Base-by-base conservation (phyloP, 192 early-diverging fungal genomes). In the Lobosporangium transversale region DNA sequence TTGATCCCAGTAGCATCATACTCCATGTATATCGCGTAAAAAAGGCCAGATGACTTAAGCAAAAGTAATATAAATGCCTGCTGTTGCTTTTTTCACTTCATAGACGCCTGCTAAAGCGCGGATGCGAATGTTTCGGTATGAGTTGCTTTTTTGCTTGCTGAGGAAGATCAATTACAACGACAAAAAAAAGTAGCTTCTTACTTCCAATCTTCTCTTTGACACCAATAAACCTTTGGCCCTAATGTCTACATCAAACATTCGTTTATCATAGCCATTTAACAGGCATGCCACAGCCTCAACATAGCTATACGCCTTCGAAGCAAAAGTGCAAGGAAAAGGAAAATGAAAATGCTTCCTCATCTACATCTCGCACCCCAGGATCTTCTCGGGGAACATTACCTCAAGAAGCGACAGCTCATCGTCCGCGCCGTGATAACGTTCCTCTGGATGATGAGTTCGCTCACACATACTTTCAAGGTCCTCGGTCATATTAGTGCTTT, bases 401-500 rank as follows among this genome's bases (percentile, higher is more conserved):
- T 12, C 40, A 31, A 32, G 62, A 35, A 2, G 17, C 24, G 24
- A 29, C 64, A 11, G 0, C 37, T 36, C 12, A 50, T 31, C 12
- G 42, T 27, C 20, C 36, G 30, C 50, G 52, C 0, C 58, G 49
- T 27, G 58, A 62, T 5, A 35, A 21, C 44, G 44, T 56, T 4
- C 73, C 73, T 9, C 20, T 76, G 5, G 73, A 76, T 21, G 73
- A 76, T 24, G 73, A 76, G 48, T 76, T 76, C 60, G 52, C 53
- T 5, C 53, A 55, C 20, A 76, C 73, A 0, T 45, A 32, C 24
- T 76, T 67, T 20, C 64, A 76, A 57, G 73, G 73, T 7, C 56
- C 60, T 8, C 37, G 53, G 17, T 29, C 48, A 6, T 9, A 6
- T 29, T 64, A 51, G 17, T 6, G 3, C 12, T 7, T 21, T 6